Base-by-base conservation (phyloP, 768 basidiomycete species). In the Agrocybe pediades region DNA sequence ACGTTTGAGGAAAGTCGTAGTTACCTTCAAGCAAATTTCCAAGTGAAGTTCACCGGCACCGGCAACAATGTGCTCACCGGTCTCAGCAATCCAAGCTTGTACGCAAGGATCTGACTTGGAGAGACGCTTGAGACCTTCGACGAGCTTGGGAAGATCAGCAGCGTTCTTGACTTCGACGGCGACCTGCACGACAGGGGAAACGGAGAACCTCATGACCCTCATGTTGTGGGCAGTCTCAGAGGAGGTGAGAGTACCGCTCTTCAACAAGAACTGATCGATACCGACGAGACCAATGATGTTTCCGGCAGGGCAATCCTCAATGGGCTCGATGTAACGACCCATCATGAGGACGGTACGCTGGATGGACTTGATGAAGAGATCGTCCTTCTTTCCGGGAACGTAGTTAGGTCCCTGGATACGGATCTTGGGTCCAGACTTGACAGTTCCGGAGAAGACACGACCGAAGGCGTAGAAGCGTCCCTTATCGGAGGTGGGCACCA, bases 391-490 rank as follows among this genome's bases (percentile, higher is more conserved):
- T 64, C 97, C 97, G 27, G 97, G 97, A 54, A 95, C 53, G 75
- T 95, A 99, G 84, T 98, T 99, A 62, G 97, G 97, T 19, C 97
- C 97, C 76, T 99, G 97, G 66, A 99, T 98, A 67, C 97, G 94
- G 76, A 98, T 85, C 79, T 99, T 99, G 68, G 97, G 97, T 51
- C 97, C 97, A 53, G 97, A 85, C 62, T 85, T 87, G 68, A 98
- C 95, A 57, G 95, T 98, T 68, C 97, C 97, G 59, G 97, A 92
- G 84, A 99, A 99, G 79, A 99, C 88, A 84, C 97, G 97, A 75
- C 97, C 97, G 74, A 99, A 99, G 57, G 97, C 97, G 75, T 98
- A 98, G 90, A 98, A 99, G 56, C 97, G 95, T 67, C 97, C 97
- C 79, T 98, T 98, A 75, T 99, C 97, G 63, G 97, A 97, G 39